Conservation (phyloP, 148 eudicot genomes). For the Spergularia bocconei region DNA sequence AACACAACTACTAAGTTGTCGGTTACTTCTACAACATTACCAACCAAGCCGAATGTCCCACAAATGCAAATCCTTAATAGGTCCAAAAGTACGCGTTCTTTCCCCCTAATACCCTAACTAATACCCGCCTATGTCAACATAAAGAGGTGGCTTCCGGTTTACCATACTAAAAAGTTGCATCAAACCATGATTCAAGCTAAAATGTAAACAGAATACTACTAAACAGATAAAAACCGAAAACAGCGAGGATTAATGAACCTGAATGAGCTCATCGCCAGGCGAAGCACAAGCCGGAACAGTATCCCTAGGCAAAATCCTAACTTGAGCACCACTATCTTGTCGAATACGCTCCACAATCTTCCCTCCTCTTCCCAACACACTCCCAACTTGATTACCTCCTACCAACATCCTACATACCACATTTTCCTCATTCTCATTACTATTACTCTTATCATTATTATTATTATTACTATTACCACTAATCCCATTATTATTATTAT, state of each 20-base stretch:
- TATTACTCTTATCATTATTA: not conserved
- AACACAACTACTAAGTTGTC: not conserved
- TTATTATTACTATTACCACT: conserved; percentile 5
- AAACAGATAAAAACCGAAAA: not conserved
- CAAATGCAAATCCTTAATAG: too few species aligned
- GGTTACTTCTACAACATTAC: too few species aligned
- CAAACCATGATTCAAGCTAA: too few species aligned
- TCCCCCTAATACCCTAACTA: too few species aligned
- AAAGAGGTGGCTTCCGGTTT: too few species aligned
- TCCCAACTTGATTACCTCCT: conserved; percentile 35
- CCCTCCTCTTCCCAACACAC: conserved; percentile 45
- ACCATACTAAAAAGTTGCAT: not conserved
- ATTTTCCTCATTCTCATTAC: conserved; percentile 14
- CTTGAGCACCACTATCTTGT: conserved; percentile 42
- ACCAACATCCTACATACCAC: conserved; percentile 43
- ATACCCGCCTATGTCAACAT: too few species aligned
- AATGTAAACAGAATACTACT: not conserved
- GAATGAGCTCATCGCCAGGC: conserved; percentile 48
- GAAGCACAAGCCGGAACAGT: conserved; percentile 42
- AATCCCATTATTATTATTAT: conserved; percentile 9
- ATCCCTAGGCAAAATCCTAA: conserved; percentile 43
- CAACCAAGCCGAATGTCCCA: too few species aligned
- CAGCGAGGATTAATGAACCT: conserved; percentile 29
- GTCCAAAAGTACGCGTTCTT: too few species aligned
- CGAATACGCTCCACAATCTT: conserved; percentile 46